Base-by-base conservation (phyloP, 495 filamentous ascomycete species). In the Halenospora varia region DNA sequence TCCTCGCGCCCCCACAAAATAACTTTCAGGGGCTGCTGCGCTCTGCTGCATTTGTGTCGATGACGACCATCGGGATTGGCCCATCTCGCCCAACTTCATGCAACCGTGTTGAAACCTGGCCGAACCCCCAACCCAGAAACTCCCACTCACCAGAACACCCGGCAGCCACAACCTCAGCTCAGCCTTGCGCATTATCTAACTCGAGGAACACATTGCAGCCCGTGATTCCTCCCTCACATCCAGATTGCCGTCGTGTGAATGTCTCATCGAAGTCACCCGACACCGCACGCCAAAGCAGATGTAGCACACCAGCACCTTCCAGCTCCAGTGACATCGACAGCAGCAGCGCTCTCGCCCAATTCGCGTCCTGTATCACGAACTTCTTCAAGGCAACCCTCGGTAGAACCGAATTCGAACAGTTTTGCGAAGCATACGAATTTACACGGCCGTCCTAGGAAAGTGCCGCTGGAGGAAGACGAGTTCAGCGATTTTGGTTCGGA, bases 401-500 rank as follows among this genome's bases (percentile, higher is more conserved):
- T 11, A 13, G 50, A 61, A n/a, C 35, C 53, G 47, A 25, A 29
- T 19, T 19, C 41, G n/a, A 61, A 59, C 58, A 55, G 59, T 39
- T 54, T 47, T 45, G 25, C 53, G 10, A 64, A 54, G 39, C 45
- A 58, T 41, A 51, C 35, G 19, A 48, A 53, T 24, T 35, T 18
- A 6, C 35, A 56, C 46, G 53, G 48, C 15, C 23, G 15, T 26
- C 15, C 46, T 10, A 54, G 10, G 47, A 29, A 48, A 25, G 24
- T 40, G 10, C 19, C 25, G 15, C 56, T 25, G 3, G 57, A 58
- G 19, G 58, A 58, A 17, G 59, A 61, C 25, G 57, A 59, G 22
- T 59, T 50, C 26, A 53, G 35, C 25, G 62, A 60, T 46, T 49
- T 49, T 66, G 73, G 77, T 24, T 77, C 76, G 68, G 65, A 69